Base-by-base conservation (phyloP, 768 basidiomycete genomes). In the Pulveroboletus sp. region DNA sequence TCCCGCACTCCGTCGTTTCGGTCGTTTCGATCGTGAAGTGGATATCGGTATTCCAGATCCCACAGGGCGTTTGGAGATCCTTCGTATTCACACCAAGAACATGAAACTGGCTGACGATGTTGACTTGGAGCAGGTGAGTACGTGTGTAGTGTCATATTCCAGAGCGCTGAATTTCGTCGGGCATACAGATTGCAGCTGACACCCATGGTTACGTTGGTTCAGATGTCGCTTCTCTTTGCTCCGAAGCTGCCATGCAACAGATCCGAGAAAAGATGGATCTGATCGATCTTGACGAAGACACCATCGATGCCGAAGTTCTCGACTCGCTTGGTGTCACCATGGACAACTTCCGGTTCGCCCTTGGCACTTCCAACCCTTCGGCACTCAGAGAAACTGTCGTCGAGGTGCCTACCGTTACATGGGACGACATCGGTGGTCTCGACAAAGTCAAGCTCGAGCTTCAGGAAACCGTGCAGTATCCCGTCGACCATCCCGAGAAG, bases 221-320 rank as follows among this genome's bases (percentile, higher is more conserved):
- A 31, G 96, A 99, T 77, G 68, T 99, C 50, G 96, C 96, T 22
- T 89, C 96, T 11, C 80, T 99, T 43, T 99, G 96, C 70, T 98
- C 96, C 2, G 96, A 99, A 68, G 96, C 96, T 47, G 96, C 96
- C 39, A 99, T 99, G 96, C 96, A 99, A 75, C 96, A 99, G 69
- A 99, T 99, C 56, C 90, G 96, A 68, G 96, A 99, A 75, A 99
- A 99, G 83, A 98, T 99, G 95, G 94, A 97, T 59, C 73, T 93
- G 58, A 93, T 95, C 56, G 93, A 94, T 68, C 80, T 95, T 26
- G 92, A 93, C 55, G 91, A 95, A 70, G 96, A 99, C 65, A 97
- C 95, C 43, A 99, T 99, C 64, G 96, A 99, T 62, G 96, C 96
- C 8, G 96, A 99, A 71, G 95, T 99, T 2, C 87, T 99, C 47